Evolutionary conservation across 2,329 filamentous ascomycete species (phyloP), one percentile per base, ranked within the genome.

Genomic region (Beauveria brongniartii): DNA sequence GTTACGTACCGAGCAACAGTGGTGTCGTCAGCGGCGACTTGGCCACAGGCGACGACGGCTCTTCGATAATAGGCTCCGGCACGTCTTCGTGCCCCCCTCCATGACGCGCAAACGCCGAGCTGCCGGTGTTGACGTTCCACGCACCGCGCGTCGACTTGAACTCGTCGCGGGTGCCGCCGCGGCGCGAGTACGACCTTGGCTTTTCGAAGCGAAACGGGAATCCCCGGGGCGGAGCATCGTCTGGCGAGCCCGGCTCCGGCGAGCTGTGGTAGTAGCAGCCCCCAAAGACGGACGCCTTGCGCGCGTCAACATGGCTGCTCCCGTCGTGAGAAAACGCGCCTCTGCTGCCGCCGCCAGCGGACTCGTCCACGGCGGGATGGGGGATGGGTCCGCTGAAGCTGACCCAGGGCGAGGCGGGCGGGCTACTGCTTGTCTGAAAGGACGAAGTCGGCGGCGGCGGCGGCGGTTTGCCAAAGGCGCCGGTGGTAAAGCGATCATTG

Each of bases 41-140:
- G 9, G 62, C 55, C 6, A 65, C 54, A 3, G 68, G 61, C 16
- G 71, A 71, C 22, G 63, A 64, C 18, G 71, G 69, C 61, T 75
- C 74, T 50, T 75, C 74, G 34, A 74, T 67, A 37, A 72, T 71
- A 1, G 73, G 71, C 44, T 70, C 66, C 1, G 70, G 69, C 14
- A 71, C 62, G 16, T 61, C 60, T 12, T 71, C 64, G 43, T 64
- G 2, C 4, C 7, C 30, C 7, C 22, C 43, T 7, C 22, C 51
- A 46, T 47, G 16, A 30, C 14, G 6, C 50, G 53, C 54, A 28
- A 55, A 41, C 18, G 28, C 12, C 26, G 28, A 40, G 37, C 44
- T 12, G 44, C 44, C 44, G n/a, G 46, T 54, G 26, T 53, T 58
- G 6, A 55, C 26, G 44, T 55, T 55, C 62, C 62, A 63, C 8